Conservation (phyloP, 306 rosid genomes). For the Ormosia emarginata region DNA sequence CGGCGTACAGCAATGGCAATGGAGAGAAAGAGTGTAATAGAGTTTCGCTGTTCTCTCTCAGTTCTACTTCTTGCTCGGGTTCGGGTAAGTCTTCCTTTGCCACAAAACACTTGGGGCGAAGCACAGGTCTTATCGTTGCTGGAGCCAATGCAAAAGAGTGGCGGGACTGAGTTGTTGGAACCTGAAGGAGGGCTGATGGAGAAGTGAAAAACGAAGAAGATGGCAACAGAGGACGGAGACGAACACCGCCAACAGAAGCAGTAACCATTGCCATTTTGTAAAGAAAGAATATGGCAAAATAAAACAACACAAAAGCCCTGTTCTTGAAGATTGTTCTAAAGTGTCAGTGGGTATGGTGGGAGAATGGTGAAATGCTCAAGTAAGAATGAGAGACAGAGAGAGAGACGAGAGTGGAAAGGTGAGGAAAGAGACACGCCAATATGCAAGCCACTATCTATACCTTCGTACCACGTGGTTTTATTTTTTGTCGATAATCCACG, state of each 20-base stretch:
- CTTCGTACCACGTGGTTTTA: too few relatives aligned
- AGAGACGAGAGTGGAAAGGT: slow-evolving; percentile 40
- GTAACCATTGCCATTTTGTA: slow-evolving; percentile 44
- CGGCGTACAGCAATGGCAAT: slow-evolving; percentile 58
- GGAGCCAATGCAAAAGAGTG: slow-evolving; percentile 9
- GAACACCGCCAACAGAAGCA: slow-evolving; percentile 23
- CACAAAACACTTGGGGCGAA: slow-evolving; percentile 17
- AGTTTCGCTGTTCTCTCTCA: slow-evolving; percentile 35
- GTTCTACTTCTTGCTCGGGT: slow-evolving; percentile 3
- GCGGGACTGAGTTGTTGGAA: slow-evolving; percentile 9
- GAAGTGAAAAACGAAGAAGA: slow-evolving; percentile 24
- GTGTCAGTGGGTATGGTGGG: background rate
- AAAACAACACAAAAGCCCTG: background rate
- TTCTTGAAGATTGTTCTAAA: background rate
- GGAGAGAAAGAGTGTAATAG: slow-evolving; percentile 63
- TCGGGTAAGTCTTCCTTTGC: background rate
- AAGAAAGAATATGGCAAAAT: background rate
- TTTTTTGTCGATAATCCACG: slow-evolving; percentile 19
- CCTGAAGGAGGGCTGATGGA: slow-evolving; percentile 12
- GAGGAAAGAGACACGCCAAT: slow-evolving; percentile 70
- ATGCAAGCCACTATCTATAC: background rate
- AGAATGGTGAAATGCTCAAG: background rate
- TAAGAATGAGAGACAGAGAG: background rate
- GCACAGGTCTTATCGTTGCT: background rate
- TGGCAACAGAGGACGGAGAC: slow-evolving; percentile 19